Percentiles rank a stretch among this genome's conserved stretches.
These are phyloP conservation scores for Suillus hirtellus DNA, from an alignment of 768 basidiomycete genomes.

Conservation along the genomic window DNA sequence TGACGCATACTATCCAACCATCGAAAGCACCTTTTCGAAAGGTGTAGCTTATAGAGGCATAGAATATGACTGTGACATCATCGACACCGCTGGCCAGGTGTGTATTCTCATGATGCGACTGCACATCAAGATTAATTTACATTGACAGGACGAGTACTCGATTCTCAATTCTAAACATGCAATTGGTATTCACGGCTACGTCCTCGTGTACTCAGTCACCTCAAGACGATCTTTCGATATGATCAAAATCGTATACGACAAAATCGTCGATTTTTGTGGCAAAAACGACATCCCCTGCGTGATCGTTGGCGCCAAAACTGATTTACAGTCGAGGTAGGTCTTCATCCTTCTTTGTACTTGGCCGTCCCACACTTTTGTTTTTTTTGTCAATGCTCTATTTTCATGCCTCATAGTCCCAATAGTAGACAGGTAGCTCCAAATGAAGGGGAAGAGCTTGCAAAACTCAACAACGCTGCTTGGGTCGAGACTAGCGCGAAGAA, in stretches of 20 bases:
- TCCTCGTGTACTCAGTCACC: constrained; percentile 94
- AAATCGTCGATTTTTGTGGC: constrained; percentile 87
- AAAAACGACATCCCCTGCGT: constrained; percentile 86
- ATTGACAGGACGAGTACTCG: constrained; percentile 86
- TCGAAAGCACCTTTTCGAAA: constrained; percentile 87
- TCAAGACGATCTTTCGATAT: constrained; percentile 91
- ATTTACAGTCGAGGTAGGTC: constrained; percentile 73
- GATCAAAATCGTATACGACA: constrained; percentile 91
- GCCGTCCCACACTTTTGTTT: constrained; percentile 16
- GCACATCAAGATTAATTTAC: constrained; percentile 8
- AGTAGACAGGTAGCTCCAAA: constrained; percentile 71
- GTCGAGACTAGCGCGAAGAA: constrained; percentile 89
- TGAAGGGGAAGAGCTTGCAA: constrained; percentile 79
- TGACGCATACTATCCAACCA: constrained; percentile 94
- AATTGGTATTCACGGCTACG: constrained; percentile 95
- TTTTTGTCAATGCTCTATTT: constrained; percentile 22
- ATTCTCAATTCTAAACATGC: constrained; percentile 93
- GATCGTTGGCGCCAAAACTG: constrained; percentile 90
- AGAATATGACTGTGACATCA: constrained; percentile 95
- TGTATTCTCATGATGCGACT: constrained; percentile 18
- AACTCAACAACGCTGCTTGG: constrained; percentile 71
- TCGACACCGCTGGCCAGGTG: constrained; percentile 97
- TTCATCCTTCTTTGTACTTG: constrained; percentile 11
- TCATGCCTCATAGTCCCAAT: constrained; percentile 35
- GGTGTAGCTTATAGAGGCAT: constrained; percentile 83